A percentile compares a stretch with the other conserved stretches of the same genome.
phyloP scores from a whole-genome alignment of 371 early-diverging fungal genomes.

The Mucor plumbeus region DNA sequence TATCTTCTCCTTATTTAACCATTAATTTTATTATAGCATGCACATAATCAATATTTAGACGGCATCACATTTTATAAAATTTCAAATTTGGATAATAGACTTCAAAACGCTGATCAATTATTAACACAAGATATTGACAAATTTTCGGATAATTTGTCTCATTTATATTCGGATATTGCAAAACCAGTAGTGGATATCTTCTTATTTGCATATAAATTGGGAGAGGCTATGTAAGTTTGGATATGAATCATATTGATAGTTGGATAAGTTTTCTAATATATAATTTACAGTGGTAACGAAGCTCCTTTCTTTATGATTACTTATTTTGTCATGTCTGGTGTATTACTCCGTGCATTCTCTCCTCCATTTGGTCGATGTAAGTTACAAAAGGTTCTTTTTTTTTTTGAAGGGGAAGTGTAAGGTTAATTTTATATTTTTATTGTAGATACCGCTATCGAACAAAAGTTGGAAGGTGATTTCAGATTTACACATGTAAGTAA shows the following conservation, averaged over 20 bases:
- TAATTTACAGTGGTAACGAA: constrained; percentile 56
- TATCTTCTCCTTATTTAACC: background rate
- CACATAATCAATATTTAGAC: constrained; percentile 80
- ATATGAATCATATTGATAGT: background rate
- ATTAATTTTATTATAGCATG: constrained; percentile 56
- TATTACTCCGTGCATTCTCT: constrained; percentile 76
- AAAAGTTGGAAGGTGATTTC: constrained; percentile 86
- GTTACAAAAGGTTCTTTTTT: constrained; percentile 15
- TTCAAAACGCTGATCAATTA: constrained; percentile 86
- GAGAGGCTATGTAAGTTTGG: constrained; percentile 75
- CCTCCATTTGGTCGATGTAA: constrained; percentile 86
- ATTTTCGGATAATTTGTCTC: constrained; percentile 76
- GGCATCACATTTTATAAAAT: constrained; percentile 87
- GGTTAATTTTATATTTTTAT: background rate
- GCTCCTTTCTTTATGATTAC: constrained; percentile 83
- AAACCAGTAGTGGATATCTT: constrained; percentile 86
- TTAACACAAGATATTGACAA: constrained; percentile 90
- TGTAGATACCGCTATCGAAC: constrained; percentile 76
- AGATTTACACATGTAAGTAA: constrained; percentile 75
- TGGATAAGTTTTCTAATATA: background rate
- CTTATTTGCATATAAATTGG: constrained; percentile 83
- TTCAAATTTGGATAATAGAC: constrained; percentile 77
- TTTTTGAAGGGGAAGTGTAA: background rate
- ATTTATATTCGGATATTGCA: constrained; percentile 81
- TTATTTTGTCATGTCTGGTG: constrained; percentile 80